Conservation (phyloP, 228 moss, liverwort and hornwort genomes). For the Sphagnum fallax region DNA sequence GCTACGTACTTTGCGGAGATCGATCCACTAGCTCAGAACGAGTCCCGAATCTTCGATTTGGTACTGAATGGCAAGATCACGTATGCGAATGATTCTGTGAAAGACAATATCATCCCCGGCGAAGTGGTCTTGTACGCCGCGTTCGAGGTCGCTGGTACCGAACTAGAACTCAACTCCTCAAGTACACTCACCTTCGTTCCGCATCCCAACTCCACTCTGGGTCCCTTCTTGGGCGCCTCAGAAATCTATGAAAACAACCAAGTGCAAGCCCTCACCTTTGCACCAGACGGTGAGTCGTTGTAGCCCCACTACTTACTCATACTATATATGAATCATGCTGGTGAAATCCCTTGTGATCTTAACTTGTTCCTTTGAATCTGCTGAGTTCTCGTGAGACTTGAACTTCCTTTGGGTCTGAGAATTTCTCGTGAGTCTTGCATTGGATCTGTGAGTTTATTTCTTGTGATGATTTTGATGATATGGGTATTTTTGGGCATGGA, state of each 20-base stretch:
- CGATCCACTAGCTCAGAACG: neutral
- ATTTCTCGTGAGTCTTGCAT: too few species aligned
- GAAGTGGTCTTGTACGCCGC: conserved; percentile 16
- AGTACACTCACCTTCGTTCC: conserved; percentile 17
- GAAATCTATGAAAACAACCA: conserved; percentile 30
- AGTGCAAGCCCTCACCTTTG: conserved; percentile 20
- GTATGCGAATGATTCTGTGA: conserved; percentile 6
- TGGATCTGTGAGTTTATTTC: too few species aligned
- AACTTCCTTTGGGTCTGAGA: too few species aligned
- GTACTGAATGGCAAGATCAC: conserved; percentile 6
- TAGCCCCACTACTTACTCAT: too few species aligned
- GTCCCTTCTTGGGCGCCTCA: conserved; percentile 28
- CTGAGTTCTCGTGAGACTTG: too few species aligned
- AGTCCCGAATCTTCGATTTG: conserved; percentile 10
- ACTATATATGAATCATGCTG: too few species aligned
- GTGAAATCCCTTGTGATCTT: too few species aligned
- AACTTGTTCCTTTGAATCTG: too few species aligned
- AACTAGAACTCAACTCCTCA: conserved; percentile 5
- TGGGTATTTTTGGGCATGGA: too few species aligned
- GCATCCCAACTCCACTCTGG: conserved; percentile 2
- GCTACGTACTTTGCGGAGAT: conserved; percentile 27
- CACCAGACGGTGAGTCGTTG: conserved; percentile 17
- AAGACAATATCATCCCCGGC: neutral
- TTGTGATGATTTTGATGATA: too few species aligned
- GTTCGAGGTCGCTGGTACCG: conserved; percentile 17